phyloP scores from a whole-genome alignment of 108 stramenopile species.

The Heterococcus sp. region DNA sequence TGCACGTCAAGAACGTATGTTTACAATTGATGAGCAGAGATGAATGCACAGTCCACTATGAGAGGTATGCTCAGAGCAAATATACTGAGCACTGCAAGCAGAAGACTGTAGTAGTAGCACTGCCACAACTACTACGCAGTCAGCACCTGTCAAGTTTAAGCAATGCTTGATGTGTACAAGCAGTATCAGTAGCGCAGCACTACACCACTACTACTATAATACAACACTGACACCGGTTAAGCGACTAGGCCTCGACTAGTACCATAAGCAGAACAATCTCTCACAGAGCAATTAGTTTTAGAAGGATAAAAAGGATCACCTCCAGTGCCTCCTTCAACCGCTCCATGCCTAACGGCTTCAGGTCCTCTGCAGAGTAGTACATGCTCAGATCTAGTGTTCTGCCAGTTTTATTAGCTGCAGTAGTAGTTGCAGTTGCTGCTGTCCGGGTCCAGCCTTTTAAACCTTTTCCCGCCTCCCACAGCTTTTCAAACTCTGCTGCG shows the following conservation, averaged over 20 bases:
- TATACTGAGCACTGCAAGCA: no score
- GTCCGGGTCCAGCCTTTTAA: slow-evolving; percentile 10
- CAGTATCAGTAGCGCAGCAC: no score
- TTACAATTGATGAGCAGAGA: background rate
- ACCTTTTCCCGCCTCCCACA: slow-evolving; percentile 25
- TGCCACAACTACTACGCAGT: no score
- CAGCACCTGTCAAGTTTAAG: background rate
- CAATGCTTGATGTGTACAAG: background rate
- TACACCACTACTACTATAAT: background rate
- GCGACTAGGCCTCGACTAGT: background rate
- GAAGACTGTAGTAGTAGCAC: no score
- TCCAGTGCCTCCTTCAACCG: slow-evolving; percentile 76
- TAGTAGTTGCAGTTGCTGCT: background rate
- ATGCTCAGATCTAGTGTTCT: background rate
- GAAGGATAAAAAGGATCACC: no score
- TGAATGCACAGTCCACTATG: background rate
- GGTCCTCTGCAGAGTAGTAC: slow-evolving; percentile 47
- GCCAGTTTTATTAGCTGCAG: background rate
- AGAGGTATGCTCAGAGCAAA: no score
- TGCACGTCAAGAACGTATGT: no score
- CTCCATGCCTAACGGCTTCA: slow-evolving; percentile 69
- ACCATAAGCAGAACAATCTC: background rate
- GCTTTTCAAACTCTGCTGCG: slow-evolving; percentile 15
- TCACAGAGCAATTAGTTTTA: no score
- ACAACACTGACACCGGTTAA: background rate